Conservation (phyloP, 1,139 yeast genomes). For the Scheffersomyces titani region DNA sequence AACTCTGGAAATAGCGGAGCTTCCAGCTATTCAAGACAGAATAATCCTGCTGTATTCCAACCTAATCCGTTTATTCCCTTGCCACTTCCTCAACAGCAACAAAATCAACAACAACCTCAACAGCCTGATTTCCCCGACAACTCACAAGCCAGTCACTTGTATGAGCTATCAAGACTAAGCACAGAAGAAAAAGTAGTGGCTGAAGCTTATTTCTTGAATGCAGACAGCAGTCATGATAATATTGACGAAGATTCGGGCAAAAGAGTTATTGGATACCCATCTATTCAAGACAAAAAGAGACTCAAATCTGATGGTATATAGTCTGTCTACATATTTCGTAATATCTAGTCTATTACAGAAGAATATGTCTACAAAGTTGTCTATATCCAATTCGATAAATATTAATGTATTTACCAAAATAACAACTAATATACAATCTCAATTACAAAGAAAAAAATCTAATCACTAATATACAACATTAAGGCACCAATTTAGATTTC, state of each 20-base stretch:
- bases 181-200: conserved; percentile 5
- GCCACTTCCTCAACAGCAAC: not conserved
- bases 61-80: not conserved
- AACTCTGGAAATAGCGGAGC: not conserved
- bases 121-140: conserved; percentile 2
- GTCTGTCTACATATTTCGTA: not conserved
- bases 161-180: conserved; percentile 8
- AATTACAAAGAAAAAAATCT: not conserved
- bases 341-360: not conserved
- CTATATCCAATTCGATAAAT: not conserved
- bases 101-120: not conserved
- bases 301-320: not conserved
- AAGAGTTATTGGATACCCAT: not conserved
- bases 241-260: not conserved
- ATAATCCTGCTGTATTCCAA: not conserved
- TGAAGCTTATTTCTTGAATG: conserved; percentile 7
- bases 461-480: not conserved
- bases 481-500: not conserved
- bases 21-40: not conserved
- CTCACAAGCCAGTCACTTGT: conserved; percentile 9
- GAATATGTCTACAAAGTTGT: not conserved
- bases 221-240: conserved; percentile 5
- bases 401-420: not conserved
- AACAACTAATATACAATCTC: not conserved
- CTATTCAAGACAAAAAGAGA: not conserved